Conservation (phyloP, 768 basidiomycete genomes). For the Mycena maculata region DNA sequence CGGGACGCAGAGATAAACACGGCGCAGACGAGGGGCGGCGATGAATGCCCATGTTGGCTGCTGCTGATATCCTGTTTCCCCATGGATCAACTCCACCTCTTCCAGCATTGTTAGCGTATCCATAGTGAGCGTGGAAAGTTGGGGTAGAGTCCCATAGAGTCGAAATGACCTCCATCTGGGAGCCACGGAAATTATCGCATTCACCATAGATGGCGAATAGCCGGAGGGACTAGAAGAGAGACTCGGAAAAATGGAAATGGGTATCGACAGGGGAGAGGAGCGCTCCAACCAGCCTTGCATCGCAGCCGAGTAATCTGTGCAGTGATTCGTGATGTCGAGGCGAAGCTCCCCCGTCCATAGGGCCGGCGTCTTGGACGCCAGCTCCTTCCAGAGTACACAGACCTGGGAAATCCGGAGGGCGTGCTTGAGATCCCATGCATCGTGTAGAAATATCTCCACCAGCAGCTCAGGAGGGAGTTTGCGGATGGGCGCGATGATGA, state of each 20-base stretch:
- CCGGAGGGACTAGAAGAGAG: not conserved
- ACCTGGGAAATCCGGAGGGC: not conserved
- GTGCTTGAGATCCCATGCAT: too few relatives aligned
- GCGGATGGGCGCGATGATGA: slow-evolving; percentile 1
- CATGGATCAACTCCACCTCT: not conserved
- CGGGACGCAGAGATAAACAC: not conserved
- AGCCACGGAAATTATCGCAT: not conserved
- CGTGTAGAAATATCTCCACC: slow-evolving; percentile 1
- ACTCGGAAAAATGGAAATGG: not conserved
- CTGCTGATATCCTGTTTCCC: not conserved
- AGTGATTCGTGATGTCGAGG: not conserved
- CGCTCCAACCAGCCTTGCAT: not conserved
- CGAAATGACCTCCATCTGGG: not conserved
- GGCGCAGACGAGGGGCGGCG: not conserved
- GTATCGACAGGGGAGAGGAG: slow-evolving; percentile 4
- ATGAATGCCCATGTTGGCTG: not conserved
- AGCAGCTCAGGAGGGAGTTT: slow-evolving; percentile 10
- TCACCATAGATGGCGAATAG: not conserved
- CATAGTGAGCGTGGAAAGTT: not conserved
- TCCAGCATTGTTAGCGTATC: too few relatives aligned
- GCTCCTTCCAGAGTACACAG: slow-evolving; percentile 7
- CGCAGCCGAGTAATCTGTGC: not conserved
- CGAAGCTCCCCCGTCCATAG: not conserved
- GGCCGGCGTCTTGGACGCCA: not conserved
- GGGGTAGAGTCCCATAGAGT: not conserved